These are phyloP conservation scores for Glaciozyma antarctica DNA, from an alignment of 768 basidiomycete species.

Conservation along the genomic window DNA sequence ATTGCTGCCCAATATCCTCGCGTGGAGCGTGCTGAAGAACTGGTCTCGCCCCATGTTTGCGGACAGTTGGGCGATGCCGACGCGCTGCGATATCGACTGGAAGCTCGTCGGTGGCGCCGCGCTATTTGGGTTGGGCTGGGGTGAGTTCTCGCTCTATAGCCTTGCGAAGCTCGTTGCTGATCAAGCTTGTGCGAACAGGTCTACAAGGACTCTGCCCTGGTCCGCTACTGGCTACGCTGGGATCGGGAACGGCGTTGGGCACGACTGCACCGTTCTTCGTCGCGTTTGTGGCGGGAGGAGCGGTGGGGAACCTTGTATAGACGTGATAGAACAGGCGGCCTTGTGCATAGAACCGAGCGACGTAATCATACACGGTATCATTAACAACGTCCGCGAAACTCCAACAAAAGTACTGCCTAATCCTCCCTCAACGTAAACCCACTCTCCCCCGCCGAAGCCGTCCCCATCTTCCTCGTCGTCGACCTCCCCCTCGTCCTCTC, in stretches of 20 bases:
- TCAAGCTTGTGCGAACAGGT: background rate
- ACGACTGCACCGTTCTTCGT: background rate
- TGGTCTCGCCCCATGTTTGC: slow-evolving; percentile 5
- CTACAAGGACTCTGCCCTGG: slow-evolving; percentile 40
- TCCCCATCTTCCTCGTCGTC: slow-evolving; percentile 2
- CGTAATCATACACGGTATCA: too few relatives aligned
- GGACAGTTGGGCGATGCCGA: slow-evolving; percentile 30
- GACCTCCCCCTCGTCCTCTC: background rate
- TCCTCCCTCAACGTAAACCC: background rate
- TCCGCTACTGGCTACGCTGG: slow-evolving; percentile 35
- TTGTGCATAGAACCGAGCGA: too few relatives aligned
- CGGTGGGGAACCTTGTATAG: background rate
- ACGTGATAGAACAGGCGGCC: too few relatives aligned
- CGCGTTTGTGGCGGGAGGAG: background rate
- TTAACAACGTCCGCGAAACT: too few relatives aligned
- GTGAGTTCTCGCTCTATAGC: slow-evolving; percentile 12
- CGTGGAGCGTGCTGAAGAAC: slow-evolving; percentile 23
- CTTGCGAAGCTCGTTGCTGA: background rate
- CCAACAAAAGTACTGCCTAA: too few relatives aligned
- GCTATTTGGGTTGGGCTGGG: slow-evolving; percentile 42
- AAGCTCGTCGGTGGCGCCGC: slow-evolving; percentile 34
- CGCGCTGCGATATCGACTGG: slow-evolving; percentile 31
- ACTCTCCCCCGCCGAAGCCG: background rate
- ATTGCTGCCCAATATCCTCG: slow-evolving; percentile 37
- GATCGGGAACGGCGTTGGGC: background rate